Conservation (phyloP, 2,329 filamentous ascomycete genomes). For the Phialophora macrospora region DNA sequence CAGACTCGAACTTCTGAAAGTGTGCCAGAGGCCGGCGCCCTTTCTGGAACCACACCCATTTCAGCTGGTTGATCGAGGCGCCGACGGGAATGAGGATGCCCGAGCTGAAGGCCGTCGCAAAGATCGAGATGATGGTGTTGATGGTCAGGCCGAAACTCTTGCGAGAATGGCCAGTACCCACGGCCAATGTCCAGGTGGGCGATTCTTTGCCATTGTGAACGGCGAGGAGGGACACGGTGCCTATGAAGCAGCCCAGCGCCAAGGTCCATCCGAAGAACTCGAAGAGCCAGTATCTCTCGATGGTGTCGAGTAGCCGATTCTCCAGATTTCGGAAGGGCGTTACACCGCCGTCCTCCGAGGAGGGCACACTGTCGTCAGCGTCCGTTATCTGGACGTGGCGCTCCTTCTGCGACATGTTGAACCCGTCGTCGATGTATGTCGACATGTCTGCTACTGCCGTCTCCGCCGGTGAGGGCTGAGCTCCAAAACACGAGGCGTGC, state of each 20-base stretch:
- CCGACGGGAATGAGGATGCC: constrained; percentile 19
- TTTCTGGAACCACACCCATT: constrained; percentile 22
- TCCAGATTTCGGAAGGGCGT: neutral
- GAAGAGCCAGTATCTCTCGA: constrained; percentile 25
- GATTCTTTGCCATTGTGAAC: neutral
- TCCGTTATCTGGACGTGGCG: neutral
- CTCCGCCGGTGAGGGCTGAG: neutral
- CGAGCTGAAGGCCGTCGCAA: constrained; percentile 18
- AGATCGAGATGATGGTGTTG: constrained; percentile 22
- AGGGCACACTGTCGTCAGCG: neutral
- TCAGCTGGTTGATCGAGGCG: constrained; percentile 17
- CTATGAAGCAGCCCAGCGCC: constrained; percentile 9
- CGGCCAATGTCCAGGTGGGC: constrained; percentile 10
- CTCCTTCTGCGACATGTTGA: neutral
- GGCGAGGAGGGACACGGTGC: constrained; percentile 10
- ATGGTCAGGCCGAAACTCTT: constrained; percentile 17
- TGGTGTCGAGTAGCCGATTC: neutral
- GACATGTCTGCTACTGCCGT: neutral
- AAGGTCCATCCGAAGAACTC: constrained; percentile 20
- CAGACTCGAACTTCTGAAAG: constrained; percentile 22
- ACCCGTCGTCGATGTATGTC: neutral
- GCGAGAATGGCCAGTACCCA: neutral
- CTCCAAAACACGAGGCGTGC: neutral
- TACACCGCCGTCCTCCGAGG: neutral
- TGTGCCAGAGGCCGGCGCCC: constrained; percentile 12